Evolutionary conservation across 2,329 filamentous ascomycete genomes (phyloP).

Genomic region (Colletotrichum euphorbiae): DNA sequence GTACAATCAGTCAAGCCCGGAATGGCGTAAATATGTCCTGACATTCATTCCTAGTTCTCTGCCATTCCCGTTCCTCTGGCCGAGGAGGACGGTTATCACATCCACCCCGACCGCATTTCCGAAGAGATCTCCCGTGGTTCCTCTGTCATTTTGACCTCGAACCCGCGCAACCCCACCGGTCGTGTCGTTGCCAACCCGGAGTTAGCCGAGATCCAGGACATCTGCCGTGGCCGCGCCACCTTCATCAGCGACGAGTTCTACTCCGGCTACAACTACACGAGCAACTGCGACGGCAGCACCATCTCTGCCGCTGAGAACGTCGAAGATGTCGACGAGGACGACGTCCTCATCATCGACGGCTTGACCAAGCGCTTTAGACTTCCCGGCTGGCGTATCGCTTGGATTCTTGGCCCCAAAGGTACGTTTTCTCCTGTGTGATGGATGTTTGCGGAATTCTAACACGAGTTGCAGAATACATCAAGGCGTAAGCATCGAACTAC

Average conservation of each 20-base stretch:
- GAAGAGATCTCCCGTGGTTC: conserved; percentile 90
- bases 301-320: conserved; percentile 92
- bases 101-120: conserved; percentile 91
- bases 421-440: conserved; percentile 37
- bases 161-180: conserved; percentile 94
- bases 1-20: conserved; percentile 41
- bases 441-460: conserved; percentile 12
- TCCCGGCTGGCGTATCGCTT: conserved; percentile 95
- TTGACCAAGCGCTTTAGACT: conserved; percentile 97
- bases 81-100: conserved; percentile 89
- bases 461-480: conserved; percentile 77
- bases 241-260: conserved; percentile 98
- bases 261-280: conserved; percentile 95
- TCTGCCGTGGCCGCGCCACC: conserved; percentile 90
- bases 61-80: conserved; percentile 87
- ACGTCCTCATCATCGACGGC: conserved; percentile 94
- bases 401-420: conserved; percentile 91
- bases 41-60: conserved; percentile 69
- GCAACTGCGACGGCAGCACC: conserved; percentile 88
- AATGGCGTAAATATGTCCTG: background rate
- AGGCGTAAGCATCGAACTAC: conserved; percentile 66
- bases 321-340: conserved; percentile 87
- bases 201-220: conserved; percentile 89
- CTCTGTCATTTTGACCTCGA: conserved; percentile 91
- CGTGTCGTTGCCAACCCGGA: conserved; percentile 87